phyloP scores from a whole-genome alignment of 1,284 basidiomycete species.

The Heimioporus punctisporus region DNA sequence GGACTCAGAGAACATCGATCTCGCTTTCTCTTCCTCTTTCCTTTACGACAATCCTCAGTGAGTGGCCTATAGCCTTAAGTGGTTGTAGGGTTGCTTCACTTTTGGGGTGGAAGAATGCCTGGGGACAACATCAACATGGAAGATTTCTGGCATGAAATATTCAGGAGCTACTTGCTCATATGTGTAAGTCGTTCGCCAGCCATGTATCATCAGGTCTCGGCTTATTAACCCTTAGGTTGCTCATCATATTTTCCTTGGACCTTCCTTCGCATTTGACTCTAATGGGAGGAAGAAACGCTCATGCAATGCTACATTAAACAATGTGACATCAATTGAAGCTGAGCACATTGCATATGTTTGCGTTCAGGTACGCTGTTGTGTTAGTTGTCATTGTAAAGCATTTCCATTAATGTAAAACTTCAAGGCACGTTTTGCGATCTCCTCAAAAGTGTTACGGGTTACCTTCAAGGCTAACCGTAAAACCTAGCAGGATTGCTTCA shows the following conservation, averaged over 20 bases:
- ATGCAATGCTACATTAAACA: background rate
- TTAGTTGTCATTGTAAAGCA: too few species aligned
- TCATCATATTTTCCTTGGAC: background rate
- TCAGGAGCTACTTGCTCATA: background rate
- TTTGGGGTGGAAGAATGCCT: background rate
- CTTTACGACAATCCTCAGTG: too few species aligned
- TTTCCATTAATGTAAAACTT: too few species aligned
- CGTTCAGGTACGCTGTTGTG: background rate
- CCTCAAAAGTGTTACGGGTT: too few species aligned
- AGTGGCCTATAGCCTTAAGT: too few species aligned
- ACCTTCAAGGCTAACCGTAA: too few species aligned
- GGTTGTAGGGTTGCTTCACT: too few species aligned
- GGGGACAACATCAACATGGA: too few species aligned
- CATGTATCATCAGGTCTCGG: background rate
- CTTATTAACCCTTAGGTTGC: background rate
- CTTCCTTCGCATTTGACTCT: background rate
- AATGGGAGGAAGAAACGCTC: background rate
- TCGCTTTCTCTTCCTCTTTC: too few species aligned
- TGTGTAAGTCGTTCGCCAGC: background rate
- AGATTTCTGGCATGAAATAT: too few species aligned
- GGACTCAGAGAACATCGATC: too few species aligned
- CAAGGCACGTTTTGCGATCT: background rate
- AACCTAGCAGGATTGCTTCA: too few species aligned
- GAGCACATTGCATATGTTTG: slow-evolving; percentile 1
- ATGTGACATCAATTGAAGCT: background rate